A percentile compares a stretch with the other conserved stretches of the same genome.
These are phyloP conservation scores for Starmerella bombi DNA, from an alignment of 805 yeast genomes.

Conservation along the genomic window DNA sequence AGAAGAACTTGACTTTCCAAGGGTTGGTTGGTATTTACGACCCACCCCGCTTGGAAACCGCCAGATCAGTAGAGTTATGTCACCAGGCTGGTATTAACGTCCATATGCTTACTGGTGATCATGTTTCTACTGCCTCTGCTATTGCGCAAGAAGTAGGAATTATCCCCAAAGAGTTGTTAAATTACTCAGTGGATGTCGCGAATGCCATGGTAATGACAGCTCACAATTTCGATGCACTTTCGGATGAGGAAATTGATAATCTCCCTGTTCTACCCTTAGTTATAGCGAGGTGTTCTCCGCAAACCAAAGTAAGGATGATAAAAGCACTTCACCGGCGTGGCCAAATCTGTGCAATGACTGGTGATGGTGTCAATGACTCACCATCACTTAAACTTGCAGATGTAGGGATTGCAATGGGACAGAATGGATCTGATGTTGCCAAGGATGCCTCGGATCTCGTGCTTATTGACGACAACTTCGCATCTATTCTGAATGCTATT, in stretches of 20 bases:
- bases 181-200: conserved; percentile 30
- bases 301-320: conserved; percentile 68
- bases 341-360: conserved; percentile 66
- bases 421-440: conserved; percentile 74
- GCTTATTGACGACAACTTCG: conserved; percentile 62
- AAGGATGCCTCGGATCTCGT: conserved; percentile 72
- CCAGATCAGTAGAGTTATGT: conserved; percentile 49
- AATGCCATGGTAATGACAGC: conserved; percentile 67
- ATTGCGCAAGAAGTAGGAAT: conserved; percentile 75
- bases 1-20: conserved; percentile 40
- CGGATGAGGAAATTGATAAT: conserved; percentile 46
- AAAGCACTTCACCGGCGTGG: conserved; percentile 57
- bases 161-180: conserved; percentile 35
- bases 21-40: conserved; percentile 71
- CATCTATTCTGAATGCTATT: conserved; percentile 62
- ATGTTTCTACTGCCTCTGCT: conserved; percentile 63
- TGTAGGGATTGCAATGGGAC: conserved; percentile 77
- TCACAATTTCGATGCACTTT: conserved; percentile 48
- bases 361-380: conserved; percentile 74
- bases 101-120: conserved; percentile 75
- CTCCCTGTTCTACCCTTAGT: conserved; percentile 61
- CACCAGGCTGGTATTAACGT: conserved; percentile 67
- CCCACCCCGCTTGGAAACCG: conserved; percentile 63
- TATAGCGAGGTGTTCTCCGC: conserved; percentile 73
- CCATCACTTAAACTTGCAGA: conserved; percentile 66